Percentiles rank a stretch among this genome's conserved stretches.
Conservation (phyloP, 2,329 filamentous ascomycete genomes). For the Phoma sp. region DNA sequence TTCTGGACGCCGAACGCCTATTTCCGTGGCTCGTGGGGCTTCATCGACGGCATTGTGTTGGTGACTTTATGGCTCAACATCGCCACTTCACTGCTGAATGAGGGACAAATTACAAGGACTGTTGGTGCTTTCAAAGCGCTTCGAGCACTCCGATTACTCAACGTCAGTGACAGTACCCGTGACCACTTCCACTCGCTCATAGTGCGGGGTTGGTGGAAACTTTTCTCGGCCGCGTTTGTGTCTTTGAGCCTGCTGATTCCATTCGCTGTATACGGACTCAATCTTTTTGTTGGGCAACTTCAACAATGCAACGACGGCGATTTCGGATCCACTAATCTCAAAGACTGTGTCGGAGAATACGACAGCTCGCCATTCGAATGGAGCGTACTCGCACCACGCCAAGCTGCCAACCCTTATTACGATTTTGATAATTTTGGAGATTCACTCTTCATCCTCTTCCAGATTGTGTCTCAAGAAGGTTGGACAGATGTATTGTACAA, state of each 20-base stretch:
- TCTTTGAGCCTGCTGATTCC: constrained; percentile 93
- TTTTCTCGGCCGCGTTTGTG: constrained; percentile 89
- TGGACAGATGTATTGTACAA: constrained; percentile 94
- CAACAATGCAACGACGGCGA: constrained; percentile 76
- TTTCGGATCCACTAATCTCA: constrained; percentile 63
- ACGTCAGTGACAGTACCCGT: constrained; percentile 93
- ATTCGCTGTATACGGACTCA: constrained; percentile 94
- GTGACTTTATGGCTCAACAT: constrained; percentile 97
- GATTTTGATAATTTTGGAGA: constrained; percentile 95
- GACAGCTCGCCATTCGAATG: constrained; percentile 79
- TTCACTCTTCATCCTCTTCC: constrained; percentile 93
- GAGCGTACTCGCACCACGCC: constrained; percentile 81
- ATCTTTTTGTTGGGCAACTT: constrained; percentile 86
- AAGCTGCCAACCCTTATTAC: constrained; percentile 81
- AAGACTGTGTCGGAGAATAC: constrained; percentile 85
- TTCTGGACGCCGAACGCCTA: constrained; percentile 98
- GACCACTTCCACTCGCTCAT: constrained; percentile 98
- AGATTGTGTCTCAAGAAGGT: constrained; percentile 98
- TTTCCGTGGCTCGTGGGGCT: constrained; percentile 93
- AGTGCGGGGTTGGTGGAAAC: constrained; percentile 91
- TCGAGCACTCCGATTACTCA: constrained; percentile 86
- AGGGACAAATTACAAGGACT: constrained; percentile 84
- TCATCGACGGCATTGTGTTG: constrained; percentile 91
- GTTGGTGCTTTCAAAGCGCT: constrained; percentile 97
- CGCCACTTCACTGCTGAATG: constrained; percentile 77